A percentile compares a stretch with the other conserved stretches of the same genome.
Conservation (phyloP, 345 rosid genomes). For the Eucalyptus curtisii region DNA sequence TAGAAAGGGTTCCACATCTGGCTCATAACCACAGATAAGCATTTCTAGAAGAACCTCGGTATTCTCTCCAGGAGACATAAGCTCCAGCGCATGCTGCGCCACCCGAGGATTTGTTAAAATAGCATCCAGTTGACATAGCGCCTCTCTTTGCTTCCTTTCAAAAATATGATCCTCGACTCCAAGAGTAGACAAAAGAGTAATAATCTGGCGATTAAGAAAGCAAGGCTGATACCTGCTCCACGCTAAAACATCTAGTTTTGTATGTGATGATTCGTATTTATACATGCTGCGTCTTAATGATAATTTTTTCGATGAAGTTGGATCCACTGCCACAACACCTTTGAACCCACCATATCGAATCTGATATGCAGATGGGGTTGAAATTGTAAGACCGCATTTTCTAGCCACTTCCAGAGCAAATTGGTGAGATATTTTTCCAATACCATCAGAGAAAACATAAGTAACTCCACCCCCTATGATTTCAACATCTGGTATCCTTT, state of each 20-base stretch:
- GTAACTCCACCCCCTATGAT: background rate
- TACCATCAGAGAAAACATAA: constrained; percentile 35
- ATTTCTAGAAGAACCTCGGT: background rate
- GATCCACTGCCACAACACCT: constrained; percentile 73
- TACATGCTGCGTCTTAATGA: constrained; percentile 27
- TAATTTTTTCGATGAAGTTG: constrained; percentile 22
- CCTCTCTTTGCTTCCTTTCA: constrained; percentile 1
- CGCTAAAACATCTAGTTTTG: constrained; percentile 31
- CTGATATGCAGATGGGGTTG: constrained; percentile 27
- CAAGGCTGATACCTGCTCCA: constrained; percentile 46
- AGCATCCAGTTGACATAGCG: background rate
- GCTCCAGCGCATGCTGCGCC: constrained; percentile 3
- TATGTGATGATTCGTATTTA: constrained; percentile 12
- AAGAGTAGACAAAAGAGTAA: constrained; percentile 50
- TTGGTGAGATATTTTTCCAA: constrained; percentile 48
- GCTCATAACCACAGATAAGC: background rate
- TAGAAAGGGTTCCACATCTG: constrained; percentile 6
- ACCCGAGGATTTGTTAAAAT: background rate
- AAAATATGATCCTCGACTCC: constrained; percentile 10
- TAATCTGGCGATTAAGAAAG: constrained; percentile 45
- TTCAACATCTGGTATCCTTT: constrained; percentile 38
- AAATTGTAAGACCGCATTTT: constrained; percentile 11
- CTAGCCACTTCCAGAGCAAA: constrained; percentile 34
- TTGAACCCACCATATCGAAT: constrained; percentile 38
- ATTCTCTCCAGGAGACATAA: constrained; percentile 4